Conservation (phyloP, 129 eudicot genomes). For the Flaveria trinervia region DNA sequence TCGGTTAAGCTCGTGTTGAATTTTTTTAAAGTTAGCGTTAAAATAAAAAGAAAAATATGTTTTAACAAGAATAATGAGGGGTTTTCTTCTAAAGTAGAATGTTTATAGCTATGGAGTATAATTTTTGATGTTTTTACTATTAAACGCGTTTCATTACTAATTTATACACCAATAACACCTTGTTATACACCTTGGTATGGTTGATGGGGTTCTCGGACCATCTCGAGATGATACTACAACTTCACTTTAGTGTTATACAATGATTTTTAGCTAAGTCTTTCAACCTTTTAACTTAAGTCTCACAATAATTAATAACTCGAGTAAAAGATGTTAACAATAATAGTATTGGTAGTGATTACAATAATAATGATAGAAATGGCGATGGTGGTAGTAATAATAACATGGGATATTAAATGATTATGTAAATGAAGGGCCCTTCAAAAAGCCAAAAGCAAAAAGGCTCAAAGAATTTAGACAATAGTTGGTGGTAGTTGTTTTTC, state of each 20-base stretch:
- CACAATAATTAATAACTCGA: background rate
- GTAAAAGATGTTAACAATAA: background rate
- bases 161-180: too few relatives aligned
- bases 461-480: slow-evolving; percentile 18
- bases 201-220: too few relatives aligned
- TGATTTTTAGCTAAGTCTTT: background rate
- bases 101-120: too few relatives aligned
- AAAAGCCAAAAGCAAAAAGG: slow-evolving; percentile 31
- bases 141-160: too few relatives aligned
- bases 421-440: slow-evolving; percentile 25
- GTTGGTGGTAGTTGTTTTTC: slow-evolving; percentile 33
- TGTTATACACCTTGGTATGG: too few relatives aligned
- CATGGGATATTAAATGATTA: background rate
- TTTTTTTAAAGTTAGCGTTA: too few relatives aligned
- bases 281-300: background rate
- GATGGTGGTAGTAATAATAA: background rate
- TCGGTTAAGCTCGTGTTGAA: too few relatives aligned
- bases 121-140: too few relatives aligned
- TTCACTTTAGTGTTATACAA: background rate
- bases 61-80: too few relatives aligned
- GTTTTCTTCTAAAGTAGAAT: too few relatives aligned
- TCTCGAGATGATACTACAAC: too few relatives aligned
- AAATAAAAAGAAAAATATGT: too few relatives aligned
- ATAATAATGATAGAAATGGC: background rate
- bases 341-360: background rate